Base-by-base conservation (phyloP, 2,329 filamentous ascomycete genomes). In the Cercospora sp. region DNA sequence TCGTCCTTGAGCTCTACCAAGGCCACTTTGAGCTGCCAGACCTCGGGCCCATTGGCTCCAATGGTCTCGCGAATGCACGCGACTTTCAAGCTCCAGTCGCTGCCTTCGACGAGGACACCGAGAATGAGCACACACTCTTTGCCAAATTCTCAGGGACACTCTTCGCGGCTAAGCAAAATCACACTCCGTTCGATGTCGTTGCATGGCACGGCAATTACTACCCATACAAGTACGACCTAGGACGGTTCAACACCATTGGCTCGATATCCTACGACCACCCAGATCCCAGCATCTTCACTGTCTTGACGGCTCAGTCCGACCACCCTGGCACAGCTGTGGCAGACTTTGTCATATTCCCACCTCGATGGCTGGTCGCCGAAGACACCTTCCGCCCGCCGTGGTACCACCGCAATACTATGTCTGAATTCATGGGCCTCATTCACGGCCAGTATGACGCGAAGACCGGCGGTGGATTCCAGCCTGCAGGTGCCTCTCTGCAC, bases 261-360 rank as follows among this genome's bases (percentile, higher is more conserved):
- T 84, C 82, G 69, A 84, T 87, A 61, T 85, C 83, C 7, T 85
- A 84, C 72, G 89, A 91, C 74, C 89, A 91, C 70, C 87, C 87
- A 3, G 89, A 91, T 71, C 89, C 89, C 0, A 87, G 84, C 9
- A 87, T 91, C 72, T 90, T 86, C 78, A 88, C 88, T 0, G 89
- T 92, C 4, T 82, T 91, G 26, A 87, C 89, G 1, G 88, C 88
- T 2, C 87, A 85, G 28, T 87, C 87, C 5, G 80, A 83, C 65
- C 80, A 80, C n/a, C 79, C 84, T 4, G 84, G 84, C 8, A 86
- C 86, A 0, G 83, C 87, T 0, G 80, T 90, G 2, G 89, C 88
- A 6, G 90, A 92, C 80, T 91, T 92, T 73, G 88, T 91, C 74
- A 88, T 91, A 78, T 91, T 92, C 80, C 89, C 89, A 9, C 89